Percentiles rank a stretch among this genome's conserved stretches.
Evolutionary conservation across 192 early-diverging fungal genomes (phyloP).

Genomic region (Cetraspora pellucida): DNA sequence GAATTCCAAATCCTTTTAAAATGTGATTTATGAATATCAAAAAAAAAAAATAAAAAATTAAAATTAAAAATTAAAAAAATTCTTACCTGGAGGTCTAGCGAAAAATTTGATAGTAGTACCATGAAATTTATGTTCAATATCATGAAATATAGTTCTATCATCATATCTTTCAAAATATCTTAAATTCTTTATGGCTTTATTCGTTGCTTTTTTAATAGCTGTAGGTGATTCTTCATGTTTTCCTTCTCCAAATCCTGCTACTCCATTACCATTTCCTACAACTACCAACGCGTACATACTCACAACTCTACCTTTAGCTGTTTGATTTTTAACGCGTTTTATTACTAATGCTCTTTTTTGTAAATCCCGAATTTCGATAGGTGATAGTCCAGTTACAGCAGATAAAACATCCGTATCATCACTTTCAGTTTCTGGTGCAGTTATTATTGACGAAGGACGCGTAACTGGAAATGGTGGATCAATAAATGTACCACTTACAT

Average conservation of each 20-base stretch:
- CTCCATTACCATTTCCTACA: conserved; percentile 90
- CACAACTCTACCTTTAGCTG: conserved; percentile 76
- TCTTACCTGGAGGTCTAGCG: conserved; percentile 81
- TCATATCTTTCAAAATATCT: conserved; percentile 84
- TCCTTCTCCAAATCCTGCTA: conserved; percentile 93
- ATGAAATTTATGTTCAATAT: conserved; percentile 89
- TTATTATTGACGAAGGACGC: background rate
- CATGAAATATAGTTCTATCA: conserved; percentile 87
- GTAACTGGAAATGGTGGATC: conserved; percentile 8
- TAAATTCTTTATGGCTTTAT: conserved; percentile 87
- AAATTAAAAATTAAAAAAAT: background rate
- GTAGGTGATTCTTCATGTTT: conserved; percentile 75
- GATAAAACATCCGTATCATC: conserved; percentile 31
- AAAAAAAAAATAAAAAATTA: background rate
- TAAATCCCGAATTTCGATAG: conserved; percentile 58
- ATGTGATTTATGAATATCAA: conserved; percentile 13
- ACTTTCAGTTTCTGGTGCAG: conserved; percentile 3
- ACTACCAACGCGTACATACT: conserved; percentile 91
- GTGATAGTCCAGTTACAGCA: conserved; percentile 43
- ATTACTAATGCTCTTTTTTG: conserved; percentile 72
- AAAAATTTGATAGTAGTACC: conserved; percentile 79
- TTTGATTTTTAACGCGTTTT: conserved; percentile 78
- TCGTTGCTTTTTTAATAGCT: conserved; percentile 88
- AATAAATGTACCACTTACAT: background rate
- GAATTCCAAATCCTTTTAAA: conserved; percentile 83